These are phyloP conservation scores for Blepharisma japonicum DNA, from an alignment of 73 alveolate species.

Conservation along the genomic window DNA sequence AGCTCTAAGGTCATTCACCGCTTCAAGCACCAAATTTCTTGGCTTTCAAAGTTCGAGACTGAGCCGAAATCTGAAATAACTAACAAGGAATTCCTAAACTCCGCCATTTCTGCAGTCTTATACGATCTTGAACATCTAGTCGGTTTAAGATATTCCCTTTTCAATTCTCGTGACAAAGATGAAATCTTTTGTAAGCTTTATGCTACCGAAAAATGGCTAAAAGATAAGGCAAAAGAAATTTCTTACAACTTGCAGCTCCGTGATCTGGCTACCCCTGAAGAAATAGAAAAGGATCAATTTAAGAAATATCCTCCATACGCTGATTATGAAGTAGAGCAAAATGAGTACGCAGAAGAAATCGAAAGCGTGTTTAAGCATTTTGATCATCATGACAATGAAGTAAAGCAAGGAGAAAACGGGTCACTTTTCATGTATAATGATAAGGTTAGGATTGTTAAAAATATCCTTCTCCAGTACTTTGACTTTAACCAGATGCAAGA, in stretches of 20 bases:
- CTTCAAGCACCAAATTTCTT: background rate
- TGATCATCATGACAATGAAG: background rate
- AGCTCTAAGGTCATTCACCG: background rate
- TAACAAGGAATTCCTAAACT: background rate
- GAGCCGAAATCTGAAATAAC: background rate
- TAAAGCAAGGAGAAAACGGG: background rate
- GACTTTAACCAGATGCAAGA: slow-evolving; percentile 8
- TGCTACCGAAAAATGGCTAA: slow-evolving; percentile 13
- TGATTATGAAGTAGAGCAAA: background rate
- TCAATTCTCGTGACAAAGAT: background rate
- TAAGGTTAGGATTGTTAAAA: background rate
- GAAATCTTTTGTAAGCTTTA: slow-evolving; percentile 11
- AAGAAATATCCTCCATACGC: slow-evolving; percentile 7
- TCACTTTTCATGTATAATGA: slow-evolving; percentile 17
- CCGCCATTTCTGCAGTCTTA: background rate
- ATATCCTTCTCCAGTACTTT: background rate
- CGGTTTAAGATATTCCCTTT: background rate
- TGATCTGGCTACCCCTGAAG: background rate
- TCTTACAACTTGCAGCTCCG: background rate
- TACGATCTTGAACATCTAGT: background rate
- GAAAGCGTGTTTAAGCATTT: background rate
- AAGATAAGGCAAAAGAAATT: background rate
- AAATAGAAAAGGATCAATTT: background rate
- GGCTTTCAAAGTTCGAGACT: background rate
- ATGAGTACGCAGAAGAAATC: background rate